Percentiles rank a stretch among this genome's conserved stretches.
Evolutionary conservation across 805 yeast genomes (phyloP).

Genomic region (Candida insectorum): DNA sequence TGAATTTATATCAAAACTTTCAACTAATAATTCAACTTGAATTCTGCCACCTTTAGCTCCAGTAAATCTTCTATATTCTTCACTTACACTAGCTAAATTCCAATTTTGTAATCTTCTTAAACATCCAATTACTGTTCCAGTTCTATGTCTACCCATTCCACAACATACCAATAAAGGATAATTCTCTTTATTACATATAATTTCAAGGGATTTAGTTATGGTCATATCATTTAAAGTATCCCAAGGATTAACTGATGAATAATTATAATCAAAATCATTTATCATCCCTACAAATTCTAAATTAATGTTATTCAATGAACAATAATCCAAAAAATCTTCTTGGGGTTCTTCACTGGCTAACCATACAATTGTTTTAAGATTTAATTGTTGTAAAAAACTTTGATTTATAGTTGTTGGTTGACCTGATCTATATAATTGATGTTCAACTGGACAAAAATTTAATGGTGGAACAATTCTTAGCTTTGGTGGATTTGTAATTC

Average conservation of each 20-base stretch:
- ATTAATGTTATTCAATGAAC: slow-evolving; percentile 65
- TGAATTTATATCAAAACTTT: slow-evolving; percentile 42
- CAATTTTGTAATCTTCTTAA: slow-evolving; percentile 91
- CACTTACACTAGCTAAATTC: slow-evolving; percentile 89
- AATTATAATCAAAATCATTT: slow-evolving; percentile 56
- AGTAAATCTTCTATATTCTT: slow-evolving; percentile 90
- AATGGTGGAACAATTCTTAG: slow-evolving; percentile 85
- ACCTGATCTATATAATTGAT: slow-evolving; percentile 82
- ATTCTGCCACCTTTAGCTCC: slow-evolving; percentile 92
- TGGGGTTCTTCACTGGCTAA: slow-evolving; percentile 93
- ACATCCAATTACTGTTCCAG: slow-evolving; percentile 96
- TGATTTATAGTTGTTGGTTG: slow-evolving; percentile 94
- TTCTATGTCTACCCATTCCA: slow-evolving; percentile 97
- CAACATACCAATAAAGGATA: slow-evolving; percentile 91
- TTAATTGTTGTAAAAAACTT: slow-evolving; percentile 72
- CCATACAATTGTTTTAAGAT: slow-evolving; percentile 84
- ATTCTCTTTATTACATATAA: slow-evolving; percentile 67
- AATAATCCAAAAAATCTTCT: slow-evolving; percentile 80
- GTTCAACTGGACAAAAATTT: slow-evolving; percentile 93
- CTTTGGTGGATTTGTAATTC: slow-evolving; percentile 49
- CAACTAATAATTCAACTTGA: slow-evolving; percentile 85
- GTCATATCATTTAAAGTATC: slow-evolving; percentile 86
- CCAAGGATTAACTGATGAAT: slow-evolving; percentile 80
- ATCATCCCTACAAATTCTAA: slow-evolving; percentile 81
- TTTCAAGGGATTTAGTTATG: slow-evolving; percentile 72